These are phyloP conservation scores for Umbelopsis isabellina DNA, from an alignment of 192 early-diverging fungal genomes.

Conservation along the genomic window DNA sequence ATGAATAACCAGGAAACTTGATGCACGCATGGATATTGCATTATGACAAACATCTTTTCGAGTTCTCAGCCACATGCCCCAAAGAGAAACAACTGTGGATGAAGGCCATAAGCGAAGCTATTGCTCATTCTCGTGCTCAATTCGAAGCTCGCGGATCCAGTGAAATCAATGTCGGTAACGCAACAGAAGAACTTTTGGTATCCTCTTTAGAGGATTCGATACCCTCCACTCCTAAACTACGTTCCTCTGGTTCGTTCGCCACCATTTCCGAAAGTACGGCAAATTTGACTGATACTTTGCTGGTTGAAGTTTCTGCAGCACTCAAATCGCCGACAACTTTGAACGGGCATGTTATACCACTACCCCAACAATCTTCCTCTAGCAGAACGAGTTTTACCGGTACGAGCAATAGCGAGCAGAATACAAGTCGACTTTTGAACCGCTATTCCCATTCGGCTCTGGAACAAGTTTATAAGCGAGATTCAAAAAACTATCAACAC, in stretches of 20 bases:
- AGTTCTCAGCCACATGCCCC: slow-evolving; percentile 56
- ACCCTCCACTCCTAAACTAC: slow-evolving; percentile 4
- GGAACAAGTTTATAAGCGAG: slow-evolving; percentile 2
- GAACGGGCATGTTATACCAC: too few relatives aligned
- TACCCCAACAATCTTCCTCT: neutral
- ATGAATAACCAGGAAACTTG: neutral
- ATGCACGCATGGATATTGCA: neutral
- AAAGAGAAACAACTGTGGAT: slow-evolving; percentile 63
- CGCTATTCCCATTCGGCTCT: slow-evolving; percentile 12
- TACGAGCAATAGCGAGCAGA: neutral
- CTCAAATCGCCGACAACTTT: slow-evolving; percentile 3
- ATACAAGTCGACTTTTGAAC: neutral
- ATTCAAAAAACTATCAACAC: neutral
- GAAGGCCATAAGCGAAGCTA: slow-evolving; percentile 46
- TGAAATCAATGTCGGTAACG: neutral
- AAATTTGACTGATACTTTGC: slow-evolving; percentile 1
- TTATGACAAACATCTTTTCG: slow-evolving; percentile 48
- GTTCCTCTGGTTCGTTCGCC: slow-evolving; percentile 25
- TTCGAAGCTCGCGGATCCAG: neutral
- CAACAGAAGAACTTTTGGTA: slow-evolving; percentile 34
- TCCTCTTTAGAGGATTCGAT: slow-evolving; percentile 30
- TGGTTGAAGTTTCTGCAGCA: slow-evolving; percentile 12
- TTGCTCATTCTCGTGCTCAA: slow-evolving; percentile 35
- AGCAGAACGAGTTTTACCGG: neutral
- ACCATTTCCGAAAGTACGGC: slow-evolving; percentile 2